Percentiles rank a stretch among this genome's conserved stretches.
phyloP scores from a whole-genome alignment of 192 early-diverging fungal genomes.

The Coemansia sp. region DNA sequence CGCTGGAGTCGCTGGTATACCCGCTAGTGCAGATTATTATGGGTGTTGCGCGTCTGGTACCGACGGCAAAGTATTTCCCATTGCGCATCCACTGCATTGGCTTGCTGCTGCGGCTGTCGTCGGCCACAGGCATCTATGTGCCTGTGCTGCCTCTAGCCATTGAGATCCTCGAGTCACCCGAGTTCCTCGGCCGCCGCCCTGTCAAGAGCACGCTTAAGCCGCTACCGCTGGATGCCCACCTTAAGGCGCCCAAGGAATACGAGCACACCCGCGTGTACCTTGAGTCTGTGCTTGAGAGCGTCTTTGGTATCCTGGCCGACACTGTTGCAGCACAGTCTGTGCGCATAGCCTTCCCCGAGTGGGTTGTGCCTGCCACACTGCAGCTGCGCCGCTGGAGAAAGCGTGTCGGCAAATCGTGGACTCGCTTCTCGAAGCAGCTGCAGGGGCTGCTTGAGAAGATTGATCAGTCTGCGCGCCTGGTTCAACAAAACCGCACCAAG shows the following conservation, averaged over 20 bases:
- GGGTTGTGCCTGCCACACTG: conserved; percentile 82
- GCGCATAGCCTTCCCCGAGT: conserved; percentile 93
- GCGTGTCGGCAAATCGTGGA: conserved; percentile 63
- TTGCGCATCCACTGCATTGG: conserved; percentile 84
- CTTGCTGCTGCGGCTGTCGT: conserved; percentile 67
- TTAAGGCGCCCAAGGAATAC: conserved; percentile 83
- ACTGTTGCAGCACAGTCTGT: conserved; percentile 70
- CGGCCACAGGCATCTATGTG: conserved; percentile 70
- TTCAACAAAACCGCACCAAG: conserved; percentile 69
- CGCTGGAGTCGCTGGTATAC: conserved; percentile 77
- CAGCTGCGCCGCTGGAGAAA: conserved; percentile 86
- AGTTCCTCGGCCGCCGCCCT: conserved; percentile 66
- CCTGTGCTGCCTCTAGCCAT: conserved; percentile 83
- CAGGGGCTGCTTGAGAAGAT: conserved; percentile 83
- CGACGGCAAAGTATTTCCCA: conserved; percentile 88
- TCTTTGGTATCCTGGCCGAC: conserved; percentile 70
- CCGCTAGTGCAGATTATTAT: conserved; percentile 81
- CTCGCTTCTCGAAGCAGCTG: conserved; percentile 78
- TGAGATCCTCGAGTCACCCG: conserved; percentile 77
- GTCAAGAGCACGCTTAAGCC: conserved; percentile 83
- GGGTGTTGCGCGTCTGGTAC: conserved; percentile 79
- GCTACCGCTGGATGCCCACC: conserved; percentile 70
- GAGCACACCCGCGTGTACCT: conserved; percentile 80
- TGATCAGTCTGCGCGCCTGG: conserved; percentile 75
- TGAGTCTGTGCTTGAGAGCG: conserved; percentile 80